These are phyloP conservation scores for Tetragonia tetragonoides DNA, from an alignment of 148 eudicot genomes.

Conservation along the genomic window DNA sequence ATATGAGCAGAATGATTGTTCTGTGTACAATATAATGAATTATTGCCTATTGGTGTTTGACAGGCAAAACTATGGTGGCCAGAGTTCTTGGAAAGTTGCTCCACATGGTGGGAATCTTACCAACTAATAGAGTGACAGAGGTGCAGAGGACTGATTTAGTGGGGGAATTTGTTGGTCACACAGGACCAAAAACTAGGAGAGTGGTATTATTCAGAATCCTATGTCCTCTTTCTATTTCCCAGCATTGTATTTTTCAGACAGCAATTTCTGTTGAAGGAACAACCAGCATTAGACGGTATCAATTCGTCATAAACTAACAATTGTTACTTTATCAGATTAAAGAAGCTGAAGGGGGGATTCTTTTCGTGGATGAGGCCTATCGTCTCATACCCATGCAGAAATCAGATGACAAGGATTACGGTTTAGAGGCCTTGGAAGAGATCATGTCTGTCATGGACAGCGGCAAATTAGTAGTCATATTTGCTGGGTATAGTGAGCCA, in stretches of 20 bases:
- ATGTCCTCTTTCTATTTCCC: background rate
- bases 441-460: constrained; percentile 98
- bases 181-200: constrained; percentile 96
- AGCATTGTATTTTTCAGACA: background rate
- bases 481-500: constrained; percentile 96
- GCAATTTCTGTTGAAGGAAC: background rate
- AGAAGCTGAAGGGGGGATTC: constrained; percentile 98
- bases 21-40: constrained; percentile 3
- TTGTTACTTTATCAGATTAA: constrained; percentile 49
- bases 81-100: constrained; percentile 95
- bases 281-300: background rate
- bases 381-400: constrained; percentile 97
- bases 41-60: constrained; percentile 19
- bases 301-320: background rate
- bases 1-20: background rate
- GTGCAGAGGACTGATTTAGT: constrained; percentile 98
- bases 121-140: constrained; percentile 91
- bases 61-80: constrained; percentile 99
- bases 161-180: constrained; percentile 98
- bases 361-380: constrained; percentile 96
- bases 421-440: constrained; percentile 96
- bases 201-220: constrained; percentile 44
- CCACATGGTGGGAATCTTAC: constrained; percentile 88
- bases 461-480: constrained; percentile 92
- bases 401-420: constrained; percentile 94